Percentiles rank a stretch among this genome's conserved stretches.
phyloP scores from a whole-genome alignment of 176 grass and related monocot genomes.

The Carex kokanica region DNA sequence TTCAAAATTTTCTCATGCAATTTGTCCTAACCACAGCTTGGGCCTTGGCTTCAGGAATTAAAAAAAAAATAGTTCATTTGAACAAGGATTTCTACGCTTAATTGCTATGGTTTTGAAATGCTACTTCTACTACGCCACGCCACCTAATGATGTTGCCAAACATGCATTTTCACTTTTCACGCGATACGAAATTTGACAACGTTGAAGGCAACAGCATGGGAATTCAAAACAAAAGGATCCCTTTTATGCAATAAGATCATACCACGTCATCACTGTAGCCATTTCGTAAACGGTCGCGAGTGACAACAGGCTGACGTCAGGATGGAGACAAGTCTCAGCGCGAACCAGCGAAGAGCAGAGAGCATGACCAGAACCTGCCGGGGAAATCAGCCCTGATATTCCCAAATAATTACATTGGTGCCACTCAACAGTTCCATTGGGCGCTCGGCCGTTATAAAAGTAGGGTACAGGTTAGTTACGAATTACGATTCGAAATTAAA shows the following conservation, averaged over 20 bases:
- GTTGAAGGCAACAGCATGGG: background rate
- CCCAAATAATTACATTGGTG: background rate
- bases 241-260: background rate
- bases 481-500: constrained; percentile 7
- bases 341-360: background rate
- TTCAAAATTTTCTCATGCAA: too few relatives aligned
- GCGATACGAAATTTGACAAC: background rate
- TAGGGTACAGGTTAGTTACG: background rate
- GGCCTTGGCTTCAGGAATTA: too few relatives aligned
- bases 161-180: background rate
- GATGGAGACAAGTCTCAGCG: background rate
- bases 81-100: too few relatives aligned
- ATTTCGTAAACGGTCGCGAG: background rate
- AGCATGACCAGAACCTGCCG: background rate
- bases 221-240: background rate
- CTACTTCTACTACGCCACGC: background rate
- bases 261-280: background rate
- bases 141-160: background rate
- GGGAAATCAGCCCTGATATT: background rate
- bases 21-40: too few relatives aligned
- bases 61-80: too few relatives aligned
- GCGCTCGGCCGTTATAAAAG: background rate
- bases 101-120: too few relatives aligned
- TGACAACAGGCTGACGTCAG: background rate
- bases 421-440: background rate